Evolutionary conservation across 1,139 yeast species (phyloP), one percentile per base, ranked within the genome.

Genomic region (Suhomyces kunorum): DNA sequence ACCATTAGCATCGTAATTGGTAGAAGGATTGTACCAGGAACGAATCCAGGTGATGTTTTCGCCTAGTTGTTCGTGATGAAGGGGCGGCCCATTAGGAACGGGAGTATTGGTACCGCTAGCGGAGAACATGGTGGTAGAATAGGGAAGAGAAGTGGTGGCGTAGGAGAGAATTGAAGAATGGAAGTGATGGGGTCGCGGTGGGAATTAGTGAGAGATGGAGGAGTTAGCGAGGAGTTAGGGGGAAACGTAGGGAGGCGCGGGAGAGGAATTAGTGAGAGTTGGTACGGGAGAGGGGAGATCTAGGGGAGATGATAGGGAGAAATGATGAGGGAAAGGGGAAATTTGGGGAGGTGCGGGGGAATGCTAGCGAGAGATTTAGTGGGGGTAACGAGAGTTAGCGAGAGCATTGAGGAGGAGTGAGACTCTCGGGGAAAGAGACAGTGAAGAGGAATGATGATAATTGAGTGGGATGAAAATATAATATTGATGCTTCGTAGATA

Each of bases 31-130:
- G 51, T 66, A 67, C 75, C 75, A 69, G 41, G 66, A 74, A 34
- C 66, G 64, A 30, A 66, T 56, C 78, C 78, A 72, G 11, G 72
- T 66, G 36, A 59, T 56, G 17, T 66, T 53, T 20, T 59, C 68
- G 6, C 55, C 59, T 24, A 58, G 40, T 28, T 53, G 58, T 31
- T 58, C 65, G 36, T 58, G 58, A 38, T 31, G 39, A 8, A 46
- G 44, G 7, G 45, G 34, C 15, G 41, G 32, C 13, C 39, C 35
- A 16, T 24, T 28, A 5, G 50, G 49, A 12, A 43, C 39, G 2
- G 52, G 52, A 5, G 54, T 50, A 20, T 38, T 41, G 34, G 47
- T 47, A 6, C 49, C 48, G 34, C 48, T 46, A 33, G 40, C 40
- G 9, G 46, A 44, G 23, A 44, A 46, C 49, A 46, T 46, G 12